Evolutionary conservation across 345 rosid species (phyloP), one percentile per base, ranked within the genome.

Genomic region (Hibiscus mutabilis): DNA sequence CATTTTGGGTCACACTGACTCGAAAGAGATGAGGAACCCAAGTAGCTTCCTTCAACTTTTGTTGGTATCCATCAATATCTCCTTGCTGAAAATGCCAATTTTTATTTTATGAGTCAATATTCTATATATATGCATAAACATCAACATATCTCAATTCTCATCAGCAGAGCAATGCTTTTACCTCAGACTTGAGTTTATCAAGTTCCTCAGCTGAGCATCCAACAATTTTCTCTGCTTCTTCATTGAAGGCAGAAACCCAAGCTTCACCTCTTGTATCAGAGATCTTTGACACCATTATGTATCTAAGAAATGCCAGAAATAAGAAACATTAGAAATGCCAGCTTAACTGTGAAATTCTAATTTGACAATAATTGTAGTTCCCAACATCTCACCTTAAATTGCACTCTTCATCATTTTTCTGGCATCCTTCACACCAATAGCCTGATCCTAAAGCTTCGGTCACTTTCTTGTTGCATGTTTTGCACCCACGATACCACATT

Each of bases 341-440:
- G 13, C 27, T 25, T 25, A 2, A 25, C 27, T 25, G 27, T 25
- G 1, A 25, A 25, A 25, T 25, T 25, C 4, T 13, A 15, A 19
- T 63, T 46, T 62, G 13, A 10, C 15, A 35, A 9, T 35, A 35
- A 35, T 61, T 42, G 10, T 46, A 5, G 5, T 21, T 46, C 37
- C 59, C 19, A 15, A 14, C 1, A 16, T 12, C 11, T 61, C 42
- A 89, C 97, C 98, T 89, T 68, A 91, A 72, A 72, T 75, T 84
- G 75, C 95, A 91, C 68, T 89, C 92, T 33, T 84, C 84, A 46
- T 88, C 92, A 70, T 80, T 91, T 79, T 87, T 91, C 84, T 94
- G 97, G 83, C 98, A 94, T 52, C 91, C 93, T 80, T 94, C 98
- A 73, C 98, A 94, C 97, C 96, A 94, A 70, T 86, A 94, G 37